These are phyloP conservation scores for Penstemon barbatus DNA, from an alignment of 257 asterid genomes.

Conservation along the genomic window DNA sequence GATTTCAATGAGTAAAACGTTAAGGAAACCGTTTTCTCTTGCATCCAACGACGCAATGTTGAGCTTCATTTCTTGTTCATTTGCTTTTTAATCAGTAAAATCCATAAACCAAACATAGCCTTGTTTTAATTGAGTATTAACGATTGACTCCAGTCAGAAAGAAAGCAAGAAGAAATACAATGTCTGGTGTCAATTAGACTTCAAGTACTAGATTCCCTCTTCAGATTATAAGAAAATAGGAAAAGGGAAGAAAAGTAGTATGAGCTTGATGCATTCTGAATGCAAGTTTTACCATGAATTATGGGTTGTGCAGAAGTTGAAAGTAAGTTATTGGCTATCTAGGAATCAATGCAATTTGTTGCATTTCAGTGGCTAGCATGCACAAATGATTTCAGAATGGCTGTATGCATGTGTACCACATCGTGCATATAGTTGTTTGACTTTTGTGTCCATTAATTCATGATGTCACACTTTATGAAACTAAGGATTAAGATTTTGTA, in stretches of 20 bases:
- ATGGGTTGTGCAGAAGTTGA: conserved; percentile 12
- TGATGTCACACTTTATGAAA: background rate
- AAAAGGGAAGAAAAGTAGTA: background rate
- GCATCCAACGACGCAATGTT: no score
- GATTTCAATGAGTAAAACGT: no score
- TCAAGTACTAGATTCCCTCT: background rate
- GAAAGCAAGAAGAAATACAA: background rate
- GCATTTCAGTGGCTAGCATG: background rate
- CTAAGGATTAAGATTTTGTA: conserved; percentile 7
- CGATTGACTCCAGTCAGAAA: background rate
- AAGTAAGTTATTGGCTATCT: conserved; percentile 11
- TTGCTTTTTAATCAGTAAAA: no score
- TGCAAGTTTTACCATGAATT: background rate
- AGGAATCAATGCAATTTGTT: conserved; percentile 3
- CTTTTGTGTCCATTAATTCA: background rate
- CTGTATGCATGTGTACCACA: background rate
- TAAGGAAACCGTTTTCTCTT: no score
- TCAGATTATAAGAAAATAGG: background rate
- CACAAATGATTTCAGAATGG: background rate
- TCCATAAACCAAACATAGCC: background rate
- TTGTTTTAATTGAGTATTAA: background rate
- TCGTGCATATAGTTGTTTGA: background rate
- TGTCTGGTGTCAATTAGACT: background rate
- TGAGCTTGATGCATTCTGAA: conserved; percentile 17
- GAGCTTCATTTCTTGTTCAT: no score